Evolutionary conservation across 1,139 yeast genomes (phyloP), one percentile per base, ranked within the genome.

Genomic region (Lodderomyces parapsilosis): DNA sequence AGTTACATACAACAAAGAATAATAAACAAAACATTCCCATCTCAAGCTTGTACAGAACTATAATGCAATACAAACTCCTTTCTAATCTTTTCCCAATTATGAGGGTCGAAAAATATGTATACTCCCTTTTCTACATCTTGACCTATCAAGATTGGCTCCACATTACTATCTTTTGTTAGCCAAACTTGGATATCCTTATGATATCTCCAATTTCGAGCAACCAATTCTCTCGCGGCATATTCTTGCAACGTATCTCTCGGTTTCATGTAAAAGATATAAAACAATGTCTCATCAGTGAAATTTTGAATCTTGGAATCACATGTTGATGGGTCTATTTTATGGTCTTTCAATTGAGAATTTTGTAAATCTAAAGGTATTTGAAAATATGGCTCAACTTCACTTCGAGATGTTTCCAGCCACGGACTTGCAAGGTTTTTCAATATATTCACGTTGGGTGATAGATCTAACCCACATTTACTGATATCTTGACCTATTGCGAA

Each of bases 21-120:
- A 62, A 46, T 34, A 34, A 24, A 32, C 8, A 35, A 9, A 17
- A 33, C 30, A 20, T 33, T 22, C 24, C n/a, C 22, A 28, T 23
- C 22, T 50, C 54, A 71, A 10, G 78, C 74, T 53, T 73, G 78
- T 27, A 73, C 78, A n/a, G 72, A 63, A 33, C 74, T 66, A 63
- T 86, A 86, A 58, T 81, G 83, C 56, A 86, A 73, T 31, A 84
- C 81, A 65, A 86, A 83, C 59, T 85, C 91, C 65, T 86, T 84
- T 57, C 87, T 90, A 52, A 93, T 90, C 66, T 89, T 88, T 57
- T 89, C 96, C 99, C 99, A 94, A 48, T 86, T 81, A 52, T 85
- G 89, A 4, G 98, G 98, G 59, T 94, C 99, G 62, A 94, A 94
- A 62, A 94, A 93, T 38, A 91, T 85, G 62, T 93, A 94, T n/a